These are phyloP conservation scores for Adansonia digitata DNA, from an alignment of 345 rosid genomes.

Conservation along the genomic window DNA sequence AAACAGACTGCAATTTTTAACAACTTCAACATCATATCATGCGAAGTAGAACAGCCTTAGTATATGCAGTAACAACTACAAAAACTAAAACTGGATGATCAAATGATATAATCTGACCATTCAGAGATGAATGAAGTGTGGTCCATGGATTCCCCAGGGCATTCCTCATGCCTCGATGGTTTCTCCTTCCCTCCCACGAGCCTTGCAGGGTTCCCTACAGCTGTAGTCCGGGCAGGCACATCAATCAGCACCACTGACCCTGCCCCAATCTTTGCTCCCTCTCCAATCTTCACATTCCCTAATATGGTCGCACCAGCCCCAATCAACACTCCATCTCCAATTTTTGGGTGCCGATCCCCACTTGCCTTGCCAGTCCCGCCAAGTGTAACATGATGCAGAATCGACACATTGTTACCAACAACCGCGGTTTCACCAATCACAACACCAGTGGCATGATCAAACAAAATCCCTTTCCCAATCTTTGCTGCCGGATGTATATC, in stretches of 20 bases:
- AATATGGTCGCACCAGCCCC: no score
- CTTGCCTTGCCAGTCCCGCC: constrained; percentile 83
- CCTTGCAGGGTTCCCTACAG: constrained; percentile 90
- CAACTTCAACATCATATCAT: background rate
- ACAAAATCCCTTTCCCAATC: no score
- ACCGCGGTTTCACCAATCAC: constrained; percentile 27
- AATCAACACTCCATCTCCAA: no score
- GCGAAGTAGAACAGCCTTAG: background rate
- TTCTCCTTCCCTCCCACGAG: constrained; percentile 81
- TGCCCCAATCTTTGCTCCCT: no score
- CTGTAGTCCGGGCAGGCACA: constrained; percentile 72
- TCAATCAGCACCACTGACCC: constrained; percentile 85
- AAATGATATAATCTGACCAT: constrained; percentile 79
- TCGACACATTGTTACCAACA: constrained; percentile 84
- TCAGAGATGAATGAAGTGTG: constrained; percentile 84
- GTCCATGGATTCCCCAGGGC: constrained; percentile 96
- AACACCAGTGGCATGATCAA: constrained; percentile 89
- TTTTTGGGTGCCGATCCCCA: constrained; percentile 86
- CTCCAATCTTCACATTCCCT: constrained; percentile 78
- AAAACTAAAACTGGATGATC: background rate
- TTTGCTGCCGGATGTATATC: no score
- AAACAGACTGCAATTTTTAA: background rate
- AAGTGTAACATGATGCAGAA: constrained; percentile 82
- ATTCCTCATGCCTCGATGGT: constrained; percentile 56
- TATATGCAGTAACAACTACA: no score